Evolutionary conservation across 1,284 basidiomycete genomes (phyloP), one percentile per base, ranked within the genome.

Genomic region (Austropuccinia psidii): DNA sequence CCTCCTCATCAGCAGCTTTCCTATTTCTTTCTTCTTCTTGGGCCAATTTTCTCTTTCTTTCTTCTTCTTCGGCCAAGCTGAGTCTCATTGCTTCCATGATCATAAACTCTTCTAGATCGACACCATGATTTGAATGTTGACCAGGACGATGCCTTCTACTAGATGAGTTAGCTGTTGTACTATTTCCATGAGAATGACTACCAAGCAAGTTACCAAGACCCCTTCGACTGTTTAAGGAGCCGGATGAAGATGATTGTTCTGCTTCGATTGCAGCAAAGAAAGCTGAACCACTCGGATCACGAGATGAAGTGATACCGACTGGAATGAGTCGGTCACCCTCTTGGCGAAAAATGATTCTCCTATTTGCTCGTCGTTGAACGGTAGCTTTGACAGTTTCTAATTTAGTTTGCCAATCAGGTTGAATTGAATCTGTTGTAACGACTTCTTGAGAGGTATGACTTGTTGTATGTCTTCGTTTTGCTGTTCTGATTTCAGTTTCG

Each of bases 1-100:
- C n/a, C n/a, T n/a, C n/a, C n/a, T n/a, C n/a, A n/a, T n/a, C n/a
- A n/a, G n/a, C n/a, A n/a, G n/a, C n/a, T n/a, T n/a, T n/a, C n/a
- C n/a, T n/a, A n/a, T n/a, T n/a, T n/a, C n/a, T n/a, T n/a, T 75
- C 74, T 24, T 79, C 78, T 61, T 81, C 79, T 47, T 78, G 77
- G 11, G 76, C 75, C 29, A 76, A 76, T 73, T 81, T 80, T 73
- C 79, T 78, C 57, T 80, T 83, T 50, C 80, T 81, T 75, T 85
- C 84, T 76, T 86, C 85, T 76, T 98, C 93, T 77, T 98, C 95
- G 67, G 96, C 81, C 76, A 98, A 84, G 54, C 93, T 96, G 73
- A 97, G 83, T 50, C 95, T 87, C 93, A 99, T 97, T 0, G 95
- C 96, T 82, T 98, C 95, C 91, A 95, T 94, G 68, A 99, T 85